Base-by-base conservation (phyloP, 331 rosid species). In the Quercus lobata region DNA sequence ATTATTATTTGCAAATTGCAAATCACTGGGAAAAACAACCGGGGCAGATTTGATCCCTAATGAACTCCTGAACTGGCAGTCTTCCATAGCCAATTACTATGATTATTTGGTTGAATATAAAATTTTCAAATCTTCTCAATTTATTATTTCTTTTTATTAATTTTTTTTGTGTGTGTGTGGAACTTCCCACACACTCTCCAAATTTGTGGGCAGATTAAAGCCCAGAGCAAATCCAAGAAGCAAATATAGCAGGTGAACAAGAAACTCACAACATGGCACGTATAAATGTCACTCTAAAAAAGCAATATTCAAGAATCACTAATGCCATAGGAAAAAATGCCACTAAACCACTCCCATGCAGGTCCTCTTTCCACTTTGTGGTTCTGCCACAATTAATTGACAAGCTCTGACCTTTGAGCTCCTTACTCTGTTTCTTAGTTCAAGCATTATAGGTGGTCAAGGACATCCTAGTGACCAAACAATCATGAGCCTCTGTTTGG, bases 391-490 rank as follows among this genome's bases (percentile, higher is more conserved):
- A 37, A n/a, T 46, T 46, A 69, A 19, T 69, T 70, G 30, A 57
- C 49, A 57, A 57, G 70, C 57, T 76, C 41, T 73, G 58, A 66
- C 78, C 25, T 58, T 60, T 75, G 22, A 29, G 68, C 63, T 55
- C 72, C 57, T 52, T 65, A 34, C 62, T 21, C 54, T 17, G 14
- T 34, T 10, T 71, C 37, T 15, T 37, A 4, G 73, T 53, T 44
- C 70, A 34, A 65, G 35, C 37, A 34, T 78, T 68, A 29, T 73
- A 19, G 65, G 53, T 49, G 9, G 57, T 49, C 41, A 35, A 21
- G 52, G 17, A 58, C 15, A 30, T 68, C 61, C 17, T 52, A 41
- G 49, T 41, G 49, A 41, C 49, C 49, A 41, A 9, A 41, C 49
- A 41, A 41, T 41, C 49, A 41, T 41, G 49, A 41, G 49, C 49